A percentile compares a stretch with the other conserved stretches of the same genome.
phyloP scores from a whole-genome alignment of 257 asterid species.

The Primulina tabacum region DNA sequence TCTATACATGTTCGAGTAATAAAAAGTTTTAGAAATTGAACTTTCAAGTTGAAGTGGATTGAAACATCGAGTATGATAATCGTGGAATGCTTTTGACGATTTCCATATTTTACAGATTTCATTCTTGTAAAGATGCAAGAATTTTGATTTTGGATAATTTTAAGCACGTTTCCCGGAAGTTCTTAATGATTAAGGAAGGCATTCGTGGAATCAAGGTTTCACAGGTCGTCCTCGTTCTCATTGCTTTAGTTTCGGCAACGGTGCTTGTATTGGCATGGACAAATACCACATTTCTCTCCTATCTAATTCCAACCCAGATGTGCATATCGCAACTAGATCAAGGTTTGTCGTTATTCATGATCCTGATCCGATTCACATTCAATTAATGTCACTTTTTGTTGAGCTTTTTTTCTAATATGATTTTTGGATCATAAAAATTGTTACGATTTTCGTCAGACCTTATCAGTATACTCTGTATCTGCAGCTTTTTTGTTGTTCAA shows the following conservation, averaged over 20 bases:
- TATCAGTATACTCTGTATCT: background rate
- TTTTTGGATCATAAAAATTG: background rate
- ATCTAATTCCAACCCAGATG: background rate
- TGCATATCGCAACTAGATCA: background rate
- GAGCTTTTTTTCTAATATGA: background rate
- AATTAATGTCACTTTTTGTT: background rate
- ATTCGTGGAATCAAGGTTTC: background rate
- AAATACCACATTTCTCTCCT: background rate
- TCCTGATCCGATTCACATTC: background rate
- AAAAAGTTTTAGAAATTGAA: background rate
- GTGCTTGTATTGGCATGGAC: background rate
- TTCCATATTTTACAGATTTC: background rate
- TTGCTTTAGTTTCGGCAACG: background rate
- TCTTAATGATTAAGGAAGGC: background rate
- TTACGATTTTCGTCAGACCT: background rate
- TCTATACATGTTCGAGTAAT: no score
- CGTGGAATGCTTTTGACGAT: background rate
- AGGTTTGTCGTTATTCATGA: background rate
- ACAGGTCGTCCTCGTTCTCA: background rate
- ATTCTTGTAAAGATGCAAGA: background rate
- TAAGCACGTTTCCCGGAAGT: background rate
- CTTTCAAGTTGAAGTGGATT: background rate
- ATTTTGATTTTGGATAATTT: background rate
- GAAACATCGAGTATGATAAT: background rate
- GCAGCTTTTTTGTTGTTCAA: no score